Percentiles rank a stretch among this genome's conserved stretches.
phyloP scores from a whole-genome alignment of 495 filamentous ascomycete genomes.

The Aspergillus campestris region DNA sequence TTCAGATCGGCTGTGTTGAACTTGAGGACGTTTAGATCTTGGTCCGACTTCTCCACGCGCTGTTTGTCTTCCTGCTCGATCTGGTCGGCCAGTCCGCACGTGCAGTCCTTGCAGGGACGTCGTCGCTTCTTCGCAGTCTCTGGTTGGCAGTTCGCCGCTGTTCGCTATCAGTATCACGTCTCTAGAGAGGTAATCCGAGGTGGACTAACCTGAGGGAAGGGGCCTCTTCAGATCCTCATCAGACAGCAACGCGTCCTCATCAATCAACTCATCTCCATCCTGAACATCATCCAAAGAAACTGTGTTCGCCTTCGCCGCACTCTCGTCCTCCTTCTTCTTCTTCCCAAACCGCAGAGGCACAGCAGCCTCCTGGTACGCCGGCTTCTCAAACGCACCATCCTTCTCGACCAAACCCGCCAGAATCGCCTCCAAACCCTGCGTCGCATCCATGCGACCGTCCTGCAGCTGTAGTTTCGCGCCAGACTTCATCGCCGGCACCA shows the following conservation, averaged over 20 bases:
- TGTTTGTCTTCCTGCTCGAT: conserved; percentile 73
- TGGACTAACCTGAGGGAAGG: conserved; percentile 63
- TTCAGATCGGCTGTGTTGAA: conserved; percentile 65
- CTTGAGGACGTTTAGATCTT: conserved; percentile 55
- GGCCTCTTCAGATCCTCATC: conserved; percentile 71
- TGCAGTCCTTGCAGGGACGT: conserved; percentile 95
- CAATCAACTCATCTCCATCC: conserved; percentile 63
- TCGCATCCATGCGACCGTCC: conserved; percentile 49
- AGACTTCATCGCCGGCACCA: conserved; percentile 60
- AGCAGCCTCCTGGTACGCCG: conserved; percentile 46
- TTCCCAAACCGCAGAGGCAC: conserved; percentile 65
- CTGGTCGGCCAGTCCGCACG: conserved; percentile 74
- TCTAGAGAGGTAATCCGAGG: not conserved
- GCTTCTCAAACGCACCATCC: conserved; percentile 59
- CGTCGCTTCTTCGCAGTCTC: conserved; percentile 81
- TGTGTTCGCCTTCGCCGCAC: conserved; percentile 31
- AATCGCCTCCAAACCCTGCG: conserved; percentile 56
- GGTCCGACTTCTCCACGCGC: conserved; percentile 54
- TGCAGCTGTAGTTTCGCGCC: conserved; percentile 63
- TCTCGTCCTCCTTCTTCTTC: conserved; percentile 53
- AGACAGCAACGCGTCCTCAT: conserved; percentile 77
- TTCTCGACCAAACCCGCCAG: conserved; percentile 69
- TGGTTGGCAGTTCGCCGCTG: conserved; percentile 76
- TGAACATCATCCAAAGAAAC: conserved; percentile 63
- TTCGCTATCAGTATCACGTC: not conserved